Base-by-base conservation (phyloP, 2,329 filamentous ascomycete genomes). In the Penicillium italicum region DNA sequence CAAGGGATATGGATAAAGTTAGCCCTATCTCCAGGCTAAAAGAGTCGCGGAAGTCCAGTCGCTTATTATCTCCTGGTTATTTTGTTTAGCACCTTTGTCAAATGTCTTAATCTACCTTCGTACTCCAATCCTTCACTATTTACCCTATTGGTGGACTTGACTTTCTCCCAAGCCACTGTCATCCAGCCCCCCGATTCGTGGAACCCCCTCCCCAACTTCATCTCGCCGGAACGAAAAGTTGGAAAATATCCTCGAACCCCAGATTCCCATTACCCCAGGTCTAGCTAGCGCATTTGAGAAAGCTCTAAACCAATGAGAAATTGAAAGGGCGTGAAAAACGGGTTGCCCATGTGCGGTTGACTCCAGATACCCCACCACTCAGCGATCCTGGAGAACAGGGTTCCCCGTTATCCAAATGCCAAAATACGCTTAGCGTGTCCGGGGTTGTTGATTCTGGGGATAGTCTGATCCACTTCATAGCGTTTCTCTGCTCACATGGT, bases 161-260 rank as follows among this genome's bases (percentile, higher is more conserved):
- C 37, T 59, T 61, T 62, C 52, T 60, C 62, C 59, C 44, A 58
- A 42, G 16, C 48, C 33, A 34, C 51, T 41, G 20, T 24, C 40
- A 37, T 12, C 24, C 30, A 36, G 16, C 26, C 20, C 34, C 53
- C 41, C 66, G 63, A 71, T 71, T 71, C 63, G 69, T 70, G 69
- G 69, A 67, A 69, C 60, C 52, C 50, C 20, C 50, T 20, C 34
- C 36, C 42, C 43, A n/a, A 43, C 46, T 43, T 33, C 50, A 41
- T 58, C 41, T 37, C 52, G 30, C 60, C 58, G 60, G 50, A 59
- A 50, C 24, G 33, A 52, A 40, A 52, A n/a, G 41, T 46, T 24
- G 20, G 53, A 66, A 66, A 66, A 69, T 63, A 68, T 69, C 67
- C 68, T 69, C 66, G 66, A 69, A 69, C 69, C 63, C 61, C 59